Evolutionary conservation across 805 yeast species (phyloP).

Genomic region (Saccharomyces mikatae): DNA sequence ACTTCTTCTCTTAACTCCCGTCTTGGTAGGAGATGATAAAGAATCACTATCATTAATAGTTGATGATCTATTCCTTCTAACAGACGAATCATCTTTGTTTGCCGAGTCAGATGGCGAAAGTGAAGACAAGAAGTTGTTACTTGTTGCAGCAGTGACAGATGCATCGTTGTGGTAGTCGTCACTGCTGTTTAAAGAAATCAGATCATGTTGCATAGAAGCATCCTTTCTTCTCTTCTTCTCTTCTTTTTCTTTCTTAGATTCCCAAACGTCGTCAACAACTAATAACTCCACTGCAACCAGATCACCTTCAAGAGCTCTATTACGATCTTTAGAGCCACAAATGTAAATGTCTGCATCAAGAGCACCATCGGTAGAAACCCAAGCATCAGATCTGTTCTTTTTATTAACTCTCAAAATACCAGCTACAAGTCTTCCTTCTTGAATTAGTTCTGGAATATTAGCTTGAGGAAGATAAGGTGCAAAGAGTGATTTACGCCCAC

Average conservation of each 20-base stretch:
- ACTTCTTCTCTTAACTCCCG: slow-evolving; percentile 58
- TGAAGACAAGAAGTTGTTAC: slow-evolving; percentile 9
- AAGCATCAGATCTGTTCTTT: slow-evolving; percentile 94
- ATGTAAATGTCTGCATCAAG: slow-evolving; percentile 95
- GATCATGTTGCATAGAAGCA: slow-evolving; percentile 36
- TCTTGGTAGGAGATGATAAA: slow-evolving; percentile 31
- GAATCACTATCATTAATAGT: slow-evolving; percentile 31
- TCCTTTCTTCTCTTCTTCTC: slow-evolving; percentile 91
- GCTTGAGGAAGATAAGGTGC: slow-evolving; percentile 96
- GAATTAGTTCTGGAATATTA: slow-evolving; percentile 77
- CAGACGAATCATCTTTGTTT: slow-evolving; percentile 11
- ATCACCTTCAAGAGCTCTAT: slow-evolving; percentile 95
- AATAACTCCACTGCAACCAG: slow-evolving; percentile 90
- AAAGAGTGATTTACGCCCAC: slow-evolving; percentile 69
- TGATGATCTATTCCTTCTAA: slow-evolving; percentile 7
- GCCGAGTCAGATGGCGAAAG: slow-evolving; percentile 8
- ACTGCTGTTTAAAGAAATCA: slow-evolving; percentile 31
- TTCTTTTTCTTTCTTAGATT: slow-evolving; percentile 89
- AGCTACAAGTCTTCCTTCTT: slow-evolving; percentile 85
- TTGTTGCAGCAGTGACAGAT: slow-evolving; percentile 40
- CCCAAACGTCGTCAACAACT: slow-evolving; percentile 97
- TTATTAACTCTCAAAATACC: slow-evolving; percentile 91
- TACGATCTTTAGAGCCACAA: slow-evolving; percentile 97
- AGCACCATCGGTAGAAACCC: slow-evolving; percentile 93
- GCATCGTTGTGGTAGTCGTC: slow-evolving; percentile 80